Conservation (phyloP, 1,139 yeast species). For the Kodamaea derodonti region DNA sequence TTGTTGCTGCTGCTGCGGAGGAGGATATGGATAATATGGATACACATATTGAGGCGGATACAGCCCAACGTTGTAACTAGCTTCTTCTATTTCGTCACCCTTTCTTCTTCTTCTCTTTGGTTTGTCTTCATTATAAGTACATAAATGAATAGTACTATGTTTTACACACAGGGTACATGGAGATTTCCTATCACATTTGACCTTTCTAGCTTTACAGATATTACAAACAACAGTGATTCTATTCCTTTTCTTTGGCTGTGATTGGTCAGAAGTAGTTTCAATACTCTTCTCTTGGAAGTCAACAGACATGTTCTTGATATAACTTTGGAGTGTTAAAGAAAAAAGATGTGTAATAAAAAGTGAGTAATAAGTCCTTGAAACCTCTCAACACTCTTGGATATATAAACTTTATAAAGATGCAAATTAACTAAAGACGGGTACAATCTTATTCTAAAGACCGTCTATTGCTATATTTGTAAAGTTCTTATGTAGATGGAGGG, state of each 20-base stretch:
- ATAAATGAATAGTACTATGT: slow-evolving; percentile 18
- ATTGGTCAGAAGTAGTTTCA: neutral
- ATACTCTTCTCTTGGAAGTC: neutral
- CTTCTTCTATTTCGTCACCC: no score
- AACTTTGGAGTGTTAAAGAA: no score
- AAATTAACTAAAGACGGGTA: no score
- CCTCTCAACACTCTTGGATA: no score
- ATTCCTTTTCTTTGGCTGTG: slow-evolving; percentile 19
- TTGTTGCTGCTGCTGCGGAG: neutral
- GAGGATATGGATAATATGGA: neutral
- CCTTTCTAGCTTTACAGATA: slow-evolving; percentile 33
- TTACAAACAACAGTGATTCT: slow-evolving; percentile 35
- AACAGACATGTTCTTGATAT: neutral
- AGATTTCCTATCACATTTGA: slow-evolving; percentile 32
- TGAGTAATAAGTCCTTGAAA: no score
- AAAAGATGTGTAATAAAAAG: no score
- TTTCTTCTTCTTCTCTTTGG: slow-evolving; percentile 1
- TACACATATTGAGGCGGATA: neutral
- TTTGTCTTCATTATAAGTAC: slow-evolving; percentile 22
- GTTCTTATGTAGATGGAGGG: no score
- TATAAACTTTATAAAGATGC: no score
- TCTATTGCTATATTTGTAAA: no score
- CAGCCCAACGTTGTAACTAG: neutral
- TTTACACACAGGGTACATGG: slow-evolving; percentile 38
- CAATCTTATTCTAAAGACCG: no score